Conservation (phyloP, 257 asterid species). For the Leptodermis oblonga region DNA sequence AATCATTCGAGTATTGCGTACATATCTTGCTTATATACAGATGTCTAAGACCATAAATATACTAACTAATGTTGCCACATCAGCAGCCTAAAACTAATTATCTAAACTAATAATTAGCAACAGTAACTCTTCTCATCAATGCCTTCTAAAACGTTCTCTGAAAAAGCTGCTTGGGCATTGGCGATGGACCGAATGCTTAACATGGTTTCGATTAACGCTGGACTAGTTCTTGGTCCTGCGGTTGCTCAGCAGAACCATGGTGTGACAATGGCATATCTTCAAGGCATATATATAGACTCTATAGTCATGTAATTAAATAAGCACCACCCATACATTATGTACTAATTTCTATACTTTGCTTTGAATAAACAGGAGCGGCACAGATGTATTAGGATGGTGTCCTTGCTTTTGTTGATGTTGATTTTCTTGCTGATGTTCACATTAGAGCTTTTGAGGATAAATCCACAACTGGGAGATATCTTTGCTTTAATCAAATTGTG, state of each 20-base stretch:
- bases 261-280: slow-evolving; percentile 39
- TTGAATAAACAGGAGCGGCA: slow-evolving; percentile 24
- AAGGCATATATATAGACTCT: slow-evolving; percentile 20
- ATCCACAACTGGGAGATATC: slow-evolving; percentile 38
- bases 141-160: slow-evolving; percentile 42
- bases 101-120: no score
- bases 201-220: slow-evolving; percentile 43
- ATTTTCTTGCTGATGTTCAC: slow-evolving; percentile 43
- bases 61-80: no score
- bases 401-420: slow-evolving; percentile 34
- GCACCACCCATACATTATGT: not conserved
- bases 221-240: slow-evolving; percentile 38
- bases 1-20: no score
- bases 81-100: no score
- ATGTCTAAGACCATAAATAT: no score
- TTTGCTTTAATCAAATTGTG: slow-evolving; percentile 39
- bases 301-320: not conserved
- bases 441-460: slow-evolving; percentile 39
- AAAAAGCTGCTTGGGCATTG: slow-evolving; percentile 46
- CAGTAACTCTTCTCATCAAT: no score
- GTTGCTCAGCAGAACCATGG: slow-evolving; percentile 34
- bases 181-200: slow-evolving; percentile 43
- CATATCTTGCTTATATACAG: no score
- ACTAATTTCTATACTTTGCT: no score
- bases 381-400: slow-evolving; percentile 47